phyloP scores from a whole-genome alignment of 2,329 filamentous ascomycete species.

The Sporothrix inflata region DNA sequence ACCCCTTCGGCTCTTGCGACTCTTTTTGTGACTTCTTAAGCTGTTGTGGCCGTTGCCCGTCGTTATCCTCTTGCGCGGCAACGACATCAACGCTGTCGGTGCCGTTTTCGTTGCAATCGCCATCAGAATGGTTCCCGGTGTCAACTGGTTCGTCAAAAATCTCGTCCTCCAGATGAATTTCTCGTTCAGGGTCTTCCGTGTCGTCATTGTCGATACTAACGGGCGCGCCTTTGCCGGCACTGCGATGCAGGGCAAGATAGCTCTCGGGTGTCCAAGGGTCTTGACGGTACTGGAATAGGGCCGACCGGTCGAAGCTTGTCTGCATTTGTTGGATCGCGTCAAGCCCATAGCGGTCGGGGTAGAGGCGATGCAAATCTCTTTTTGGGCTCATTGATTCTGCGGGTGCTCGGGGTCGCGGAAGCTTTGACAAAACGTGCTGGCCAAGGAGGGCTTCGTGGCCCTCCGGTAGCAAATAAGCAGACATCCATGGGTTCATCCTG shows the following conservation, averaged over 20 bases:
- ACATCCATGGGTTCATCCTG: no score
- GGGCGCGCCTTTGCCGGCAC: background rate
- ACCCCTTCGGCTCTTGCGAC: no score
- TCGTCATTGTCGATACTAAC: background rate
- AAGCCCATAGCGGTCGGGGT: background rate
- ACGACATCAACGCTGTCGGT: background rate
- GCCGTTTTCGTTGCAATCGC: background rate
- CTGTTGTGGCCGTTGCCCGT: background rate
- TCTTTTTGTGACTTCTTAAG: no score
- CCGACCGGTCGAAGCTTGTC: background rate
- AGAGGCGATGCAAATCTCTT: background rate
- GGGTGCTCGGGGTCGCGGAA: background rate
- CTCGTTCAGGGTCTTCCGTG: background rate
- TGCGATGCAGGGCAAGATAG: background rate
- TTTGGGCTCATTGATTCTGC: background rate
- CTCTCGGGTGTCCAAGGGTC: background rate
- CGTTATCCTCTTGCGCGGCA: background rate
- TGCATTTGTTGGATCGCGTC: background rate
- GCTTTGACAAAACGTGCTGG: background rate
- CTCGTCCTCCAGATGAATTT: background rate
- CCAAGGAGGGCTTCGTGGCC: background rate
- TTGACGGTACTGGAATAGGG: background rate
- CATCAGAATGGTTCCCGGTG: background rate
- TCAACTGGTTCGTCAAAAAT: background rate
- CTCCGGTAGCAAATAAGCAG: background rate